These are phyloP conservation scores for Quercus mongolica DNA, from an alignment of 306 rosid species.

Conservation along the genomic window DNA sequence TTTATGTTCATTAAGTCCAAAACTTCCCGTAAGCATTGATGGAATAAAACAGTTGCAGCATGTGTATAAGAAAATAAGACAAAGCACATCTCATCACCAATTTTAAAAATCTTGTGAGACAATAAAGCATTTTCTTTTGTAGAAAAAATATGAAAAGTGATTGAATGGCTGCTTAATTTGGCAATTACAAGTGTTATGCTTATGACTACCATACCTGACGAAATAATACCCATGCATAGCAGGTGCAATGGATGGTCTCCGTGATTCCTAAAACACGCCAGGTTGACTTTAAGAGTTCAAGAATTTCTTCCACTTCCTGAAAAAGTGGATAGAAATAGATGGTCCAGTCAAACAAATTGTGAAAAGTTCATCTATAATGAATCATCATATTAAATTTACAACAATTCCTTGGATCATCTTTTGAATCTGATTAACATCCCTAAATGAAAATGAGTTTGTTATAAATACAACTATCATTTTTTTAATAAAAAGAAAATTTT, in stretches of 20 bases:
- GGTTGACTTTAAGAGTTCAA: constrained; percentile 91
- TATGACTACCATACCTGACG: constrained; percentile 66
- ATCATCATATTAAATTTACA: constrained; percentile 4
- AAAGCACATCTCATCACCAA: background rate
- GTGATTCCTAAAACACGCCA: constrained; percentile 98
- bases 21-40: background rate
- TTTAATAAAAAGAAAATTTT: background rate
- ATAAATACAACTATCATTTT: background rate
- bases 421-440: constrained; percentile 3
- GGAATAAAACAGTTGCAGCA: background rate
- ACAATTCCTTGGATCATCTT: constrained; percentile 3
- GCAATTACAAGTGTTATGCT: constrained; percentile 5
- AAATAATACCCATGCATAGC: constrained; percentile 96
- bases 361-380: background rate
- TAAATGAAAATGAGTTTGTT: background rate
- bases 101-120: background rate
- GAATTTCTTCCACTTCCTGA: constrained; percentile 98
- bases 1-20: background rate
- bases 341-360: constrained; percentile 13
- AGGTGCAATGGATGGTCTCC: constrained; percentile 91
- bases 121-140: background rate
- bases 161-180: background rate
- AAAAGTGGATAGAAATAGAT: constrained; percentile 29
- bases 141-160: background rate
- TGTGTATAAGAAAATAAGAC: background rate